Evolutionary conservation across 2,329 filamentous ascomycete species (phyloP).

Genomic region (Zelopaecilomyces penicillatus): DNA sequence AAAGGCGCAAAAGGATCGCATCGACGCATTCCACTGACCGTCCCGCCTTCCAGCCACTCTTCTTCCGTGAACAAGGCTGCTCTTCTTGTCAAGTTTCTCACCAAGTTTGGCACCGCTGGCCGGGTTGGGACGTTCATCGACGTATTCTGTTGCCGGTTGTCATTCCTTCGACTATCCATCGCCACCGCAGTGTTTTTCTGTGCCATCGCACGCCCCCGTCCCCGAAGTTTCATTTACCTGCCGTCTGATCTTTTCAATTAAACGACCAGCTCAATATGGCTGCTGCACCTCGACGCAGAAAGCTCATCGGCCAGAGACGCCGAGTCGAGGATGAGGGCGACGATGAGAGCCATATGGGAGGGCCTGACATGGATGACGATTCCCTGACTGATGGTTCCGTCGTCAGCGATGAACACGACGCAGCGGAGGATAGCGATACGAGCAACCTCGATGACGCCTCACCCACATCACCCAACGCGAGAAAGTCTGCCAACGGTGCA

Average conservation of each 20-base stretch:
- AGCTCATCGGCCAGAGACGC: slow-evolving; percentile 58
- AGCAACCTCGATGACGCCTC: slow-evolving; percentile 52
- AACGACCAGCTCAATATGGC: slow-evolving; percentile 21
- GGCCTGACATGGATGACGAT: slow-evolving; percentile 54
- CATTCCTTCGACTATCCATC: slow-evolving; percentile 6
- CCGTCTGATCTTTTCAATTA: slow-evolving; percentile 18
- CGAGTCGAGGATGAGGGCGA: slow-evolving; percentile 64
- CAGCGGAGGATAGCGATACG: slow-evolving; percentile 54
- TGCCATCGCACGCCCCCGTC: slow-evolving; percentile 18
- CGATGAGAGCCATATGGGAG: slow-evolving; percentile 52
- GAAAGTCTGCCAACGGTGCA: slow-evolving; percentile 35
- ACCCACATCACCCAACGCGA: slow-evolving; percentile 36
- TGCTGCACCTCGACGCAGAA: slow-evolving; percentile 47
- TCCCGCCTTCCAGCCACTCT: slow-evolving; percentile 1
- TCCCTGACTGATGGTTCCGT: slow-evolving; percentile 58
- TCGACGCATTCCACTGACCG: slow-evolving; percentile 1
- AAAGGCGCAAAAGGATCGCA: slow-evolving; percentile 8
- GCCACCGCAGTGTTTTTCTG: slow-evolving; percentile 21
- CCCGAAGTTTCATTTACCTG: slow-evolving; percentile 22
- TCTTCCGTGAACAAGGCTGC: slow-evolving; percentile 1
- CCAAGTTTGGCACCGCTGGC: slow-evolving; percentile 15
- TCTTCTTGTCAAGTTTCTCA: slow-evolving; percentile 10
- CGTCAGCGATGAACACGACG: slow-evolving; percentile 52
- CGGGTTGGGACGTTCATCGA: slow-evolving; percentile 11
- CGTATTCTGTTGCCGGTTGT: slow-evolving; percentile 4